Percentiles rank a stretch among this genome's conserved stretches.
phyloP scores from a whole-genome alignment of 768 basidiomycete genomes.

The Lanmaoa pseudosensibilis region DNA sequence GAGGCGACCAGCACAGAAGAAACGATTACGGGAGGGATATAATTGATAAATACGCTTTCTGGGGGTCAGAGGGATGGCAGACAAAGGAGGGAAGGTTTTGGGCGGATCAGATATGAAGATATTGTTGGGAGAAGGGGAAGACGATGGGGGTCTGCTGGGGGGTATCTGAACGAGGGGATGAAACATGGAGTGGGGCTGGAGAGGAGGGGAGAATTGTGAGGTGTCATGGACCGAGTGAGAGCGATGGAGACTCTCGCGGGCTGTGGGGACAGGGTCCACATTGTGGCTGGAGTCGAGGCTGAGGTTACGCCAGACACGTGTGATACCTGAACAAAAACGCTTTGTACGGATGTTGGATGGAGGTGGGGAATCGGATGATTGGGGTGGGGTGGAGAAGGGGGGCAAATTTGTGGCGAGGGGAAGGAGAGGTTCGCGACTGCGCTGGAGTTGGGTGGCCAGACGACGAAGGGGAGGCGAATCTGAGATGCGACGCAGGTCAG shows the following conservation, averaged over 20 bases:
- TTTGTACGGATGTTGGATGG: neutral
- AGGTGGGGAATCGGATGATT: neutral
- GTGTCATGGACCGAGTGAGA: slow-evolving; percentile 15
- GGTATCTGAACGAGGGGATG: slow-evolving; percentile 29
- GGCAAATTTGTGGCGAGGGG: slow-evolving; percentile 38
- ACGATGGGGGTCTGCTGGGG: slow-evolving; percentile 23
- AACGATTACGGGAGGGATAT: slow-evolving; percentile 74
- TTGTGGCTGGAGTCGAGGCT: slow-evolving; percentile 50
- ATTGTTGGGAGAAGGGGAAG: slow-evolving; percentile 29
- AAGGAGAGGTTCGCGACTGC: slow-evolving; percentile 72
- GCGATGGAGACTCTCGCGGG: slow-evolving; percentile 2
- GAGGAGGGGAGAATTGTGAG: slow-evolving; percentile 7
- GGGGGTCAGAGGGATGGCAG: slow-evolving; percentile 32
- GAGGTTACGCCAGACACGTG: slow-evolving; percentile 54
- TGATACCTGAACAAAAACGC: slow-evolving; percentile 43
- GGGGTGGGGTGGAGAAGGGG: neutral
- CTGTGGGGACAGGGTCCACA: slow-evolving; percentile 18
- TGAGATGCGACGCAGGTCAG: slow-evolving; percentile 36
- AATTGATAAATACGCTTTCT: slow-evolving; percentile 56
- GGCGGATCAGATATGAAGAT: slow-evolving; percentile 34
- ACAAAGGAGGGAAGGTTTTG: slow-evolving; percentile 33
- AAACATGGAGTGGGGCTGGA: slow-evolving; percentile 13
- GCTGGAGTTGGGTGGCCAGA: slow-evolving; percentile 48
- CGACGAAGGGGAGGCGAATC: slow-evolving; percentile 27
- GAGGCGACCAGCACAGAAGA: slow-evolving; percentile 69